Evolutionary conservation across 257 asterid genomes (phyloP).

Genomic region (Catharanthus roseus): DNA sequence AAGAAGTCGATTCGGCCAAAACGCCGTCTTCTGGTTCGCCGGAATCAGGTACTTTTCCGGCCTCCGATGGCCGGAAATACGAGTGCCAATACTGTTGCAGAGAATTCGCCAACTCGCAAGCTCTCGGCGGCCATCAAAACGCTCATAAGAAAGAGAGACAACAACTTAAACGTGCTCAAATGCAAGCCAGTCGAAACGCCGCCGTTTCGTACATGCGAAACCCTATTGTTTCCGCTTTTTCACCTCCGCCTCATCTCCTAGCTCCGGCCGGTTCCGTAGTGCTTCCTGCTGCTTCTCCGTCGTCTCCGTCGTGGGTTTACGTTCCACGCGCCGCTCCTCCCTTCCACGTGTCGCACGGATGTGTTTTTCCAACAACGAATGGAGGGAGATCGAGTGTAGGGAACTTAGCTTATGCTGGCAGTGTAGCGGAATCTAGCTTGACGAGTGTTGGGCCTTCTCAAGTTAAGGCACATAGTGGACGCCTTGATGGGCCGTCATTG

Average conservation of each 20-base stretch:
- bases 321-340: constrained; percentile 70
- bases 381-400: constrained; percentile 46
- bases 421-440: constrained; percentile 48
- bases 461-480: constrained; percentile 48
- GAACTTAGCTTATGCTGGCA: constrained; percentile 38
- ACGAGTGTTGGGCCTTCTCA: constrained; percentile 53
- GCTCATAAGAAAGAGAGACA: constrained; percentile 97
- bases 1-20: constrained; percentile 43
- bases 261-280: constrained; percentile 42
- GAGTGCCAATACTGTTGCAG: constrained; percentile 97
- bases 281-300: constrained; percentile 18
- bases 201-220: constrained; percentile 85
- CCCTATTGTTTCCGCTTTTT: constrained; percentile 80
- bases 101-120: constrained; percentile 95
- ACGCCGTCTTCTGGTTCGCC: constrained; percentile 37
- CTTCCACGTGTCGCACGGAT: constrained; percentile 67
- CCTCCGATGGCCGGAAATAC: constrained; percentile 71
- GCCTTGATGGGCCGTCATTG: constrained; percentile 63
- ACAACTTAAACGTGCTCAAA: constrained; percentile 84
- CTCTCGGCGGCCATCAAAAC: constrained; percentile 94
- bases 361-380: constrained; percentile 47
- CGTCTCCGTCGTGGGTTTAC: constrained; percentile 63
- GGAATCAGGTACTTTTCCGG: constrained; percentile 37
- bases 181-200: constrained; percentile 82
- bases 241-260: constrained; percentile 81